These are phyloP conservation scores for Yarrowia yakushimensis DNA, from an alignment of 805 yeast species.

Conservation along the genomic window DNA sequence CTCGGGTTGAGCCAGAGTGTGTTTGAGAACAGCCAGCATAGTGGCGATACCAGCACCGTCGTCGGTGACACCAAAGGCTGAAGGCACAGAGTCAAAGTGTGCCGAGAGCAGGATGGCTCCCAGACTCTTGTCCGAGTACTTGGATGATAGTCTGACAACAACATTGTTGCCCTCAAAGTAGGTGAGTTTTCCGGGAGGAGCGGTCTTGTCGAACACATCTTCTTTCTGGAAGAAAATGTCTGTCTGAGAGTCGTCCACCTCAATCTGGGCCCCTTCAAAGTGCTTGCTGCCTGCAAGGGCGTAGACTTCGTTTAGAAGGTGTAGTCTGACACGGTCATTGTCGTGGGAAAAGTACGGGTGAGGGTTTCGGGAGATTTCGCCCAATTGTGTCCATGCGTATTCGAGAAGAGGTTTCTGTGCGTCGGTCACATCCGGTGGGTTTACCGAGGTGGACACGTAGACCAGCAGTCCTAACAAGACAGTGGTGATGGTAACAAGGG, in stretches of 20 bases:
- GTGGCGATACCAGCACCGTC: constrained; percentile 89
- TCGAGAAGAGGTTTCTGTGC: background rate
- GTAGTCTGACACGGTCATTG: constrained; percentile 73
- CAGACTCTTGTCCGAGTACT: constrained; percentile 41
- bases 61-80: constrained; percentile 84
- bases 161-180: constrained; percentile 82
- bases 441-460: background rate
- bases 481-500: background rate
- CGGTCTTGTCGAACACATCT: constrained; percentile 43
- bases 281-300: constrained; percentile 35
- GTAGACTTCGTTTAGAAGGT: constrained; percentile 47
- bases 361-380: constrained; percentile 56
- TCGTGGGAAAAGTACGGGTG: constrained; percentile 80
- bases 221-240: constrained; percentile 48
- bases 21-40: constrained; percentile 63
- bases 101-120: constrained; percentile 61
- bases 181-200: constrained; percentile 48
- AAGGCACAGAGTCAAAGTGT: constrained; percentile 86
- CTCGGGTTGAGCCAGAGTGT: constrained; percentile 39
- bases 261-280: constrained; percentile 41
- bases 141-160: constrained; percentile 53
- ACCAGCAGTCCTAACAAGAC: constrained; percentile 9
- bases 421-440: background rate
- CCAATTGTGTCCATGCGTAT: constrained; percentile 67
- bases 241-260: constrained; percentile 41